phyloP scores from a whole-genome alignment of 2,329 filamentous ascomycete genomes.

The Cercospora brassicicola region DNA sequence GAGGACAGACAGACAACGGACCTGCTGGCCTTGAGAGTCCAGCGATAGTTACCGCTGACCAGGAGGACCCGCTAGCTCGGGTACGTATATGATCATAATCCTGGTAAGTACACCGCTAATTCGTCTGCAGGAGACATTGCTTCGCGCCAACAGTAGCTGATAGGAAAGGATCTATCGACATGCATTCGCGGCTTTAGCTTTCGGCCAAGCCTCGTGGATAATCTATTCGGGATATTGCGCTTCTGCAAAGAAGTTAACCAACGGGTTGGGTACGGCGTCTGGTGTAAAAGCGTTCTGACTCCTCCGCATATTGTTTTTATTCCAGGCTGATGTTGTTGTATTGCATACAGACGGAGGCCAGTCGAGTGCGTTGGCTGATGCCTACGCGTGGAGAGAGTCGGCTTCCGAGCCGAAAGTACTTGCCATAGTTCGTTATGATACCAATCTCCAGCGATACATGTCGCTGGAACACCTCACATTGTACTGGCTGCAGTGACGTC shows the following conservation, averaged over 20 bases:
- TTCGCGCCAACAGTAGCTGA: constrained; percentile 35
- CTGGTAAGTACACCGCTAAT: constrained; percentile 1
- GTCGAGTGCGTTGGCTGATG: background rate
- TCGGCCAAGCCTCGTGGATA: background rate
- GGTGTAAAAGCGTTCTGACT: background rate
- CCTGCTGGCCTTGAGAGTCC: constrained; percentile 64
- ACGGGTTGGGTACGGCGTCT: background rate
- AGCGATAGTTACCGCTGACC: constrained; percentile 59
- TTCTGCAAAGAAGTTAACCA: background rate
- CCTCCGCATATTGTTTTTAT: background rate
- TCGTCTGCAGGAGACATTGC: constrained; percentile 30
- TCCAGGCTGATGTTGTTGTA: background rate
- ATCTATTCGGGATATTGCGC: background rate
- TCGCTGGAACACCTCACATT: background rate
- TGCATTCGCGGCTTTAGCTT: constrained; percentile 7
- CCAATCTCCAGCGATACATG: background rate
- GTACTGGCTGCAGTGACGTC: background rate
- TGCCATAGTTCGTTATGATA: background rate
- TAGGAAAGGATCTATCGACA: constrained; percentile 1
- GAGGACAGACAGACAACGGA: constrained; percentile 70
- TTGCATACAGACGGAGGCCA: background rate
- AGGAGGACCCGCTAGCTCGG: constrained; percentile 60
- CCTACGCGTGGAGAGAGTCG: background rate
- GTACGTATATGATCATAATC: constrained; percentile 43
- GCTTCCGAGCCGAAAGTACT: background rate